Evolutionary conservation across 371 early-diverging fungal species (phyloP).

Genomic region (Apophysomyces trapeziformis): DNA sequence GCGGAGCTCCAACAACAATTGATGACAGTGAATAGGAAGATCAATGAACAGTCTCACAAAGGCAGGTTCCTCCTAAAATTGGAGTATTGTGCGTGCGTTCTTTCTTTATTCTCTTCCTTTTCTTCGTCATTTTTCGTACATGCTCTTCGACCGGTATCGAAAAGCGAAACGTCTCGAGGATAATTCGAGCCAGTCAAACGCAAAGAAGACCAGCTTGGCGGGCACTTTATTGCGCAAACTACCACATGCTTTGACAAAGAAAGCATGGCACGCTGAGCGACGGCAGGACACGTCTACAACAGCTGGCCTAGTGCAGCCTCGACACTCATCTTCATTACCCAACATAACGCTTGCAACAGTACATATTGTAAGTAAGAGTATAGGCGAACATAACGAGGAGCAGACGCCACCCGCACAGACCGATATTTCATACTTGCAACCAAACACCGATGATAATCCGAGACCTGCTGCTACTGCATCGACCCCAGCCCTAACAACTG

Average conservation of each 20-base stretch:
- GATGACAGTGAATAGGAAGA: constrained; percentile 10
- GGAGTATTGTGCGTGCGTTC: constrained; percentile 4
- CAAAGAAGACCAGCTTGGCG: constrained; percentile 34
- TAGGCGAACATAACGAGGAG: constrained; percentile 4
- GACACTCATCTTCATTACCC: constrained; percentile 47
- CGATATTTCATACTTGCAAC: neutral
- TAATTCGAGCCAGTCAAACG: constrained; percentile 14
- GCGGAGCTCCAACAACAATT: constrained; percentile 7
- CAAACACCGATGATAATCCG: constrained; percentile 14
- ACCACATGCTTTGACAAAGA: constrained; percentile 31
- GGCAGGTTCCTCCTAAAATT: constrained; percentile 7
- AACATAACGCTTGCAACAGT: constrained; percentile 28
- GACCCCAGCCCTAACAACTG: constrained; percentile 11
- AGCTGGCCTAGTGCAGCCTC: constrained; percentile 27
- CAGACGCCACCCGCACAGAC: constrained; percentile 7
- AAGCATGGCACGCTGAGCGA: constrained; percentile 21
- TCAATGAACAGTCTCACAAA: constrained; percentile 12
- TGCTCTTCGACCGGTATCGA: constrained; percentile 48
- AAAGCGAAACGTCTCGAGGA: constrained; percentile 33
- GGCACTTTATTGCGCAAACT: constrained; percentile 40
- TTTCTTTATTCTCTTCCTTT: constrained; percentile 15
- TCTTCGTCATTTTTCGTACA: constrained; percentile 16
- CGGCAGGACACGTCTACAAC: constrained; percentile 10
- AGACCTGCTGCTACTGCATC: constrained; percentile 17
- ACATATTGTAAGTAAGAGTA: neutral